Evolutionary conservation across 345 rosid species (phyloP), one percentile per base, ranked within the genome.

Genomic region (Corchorus olitorius): DNA sequence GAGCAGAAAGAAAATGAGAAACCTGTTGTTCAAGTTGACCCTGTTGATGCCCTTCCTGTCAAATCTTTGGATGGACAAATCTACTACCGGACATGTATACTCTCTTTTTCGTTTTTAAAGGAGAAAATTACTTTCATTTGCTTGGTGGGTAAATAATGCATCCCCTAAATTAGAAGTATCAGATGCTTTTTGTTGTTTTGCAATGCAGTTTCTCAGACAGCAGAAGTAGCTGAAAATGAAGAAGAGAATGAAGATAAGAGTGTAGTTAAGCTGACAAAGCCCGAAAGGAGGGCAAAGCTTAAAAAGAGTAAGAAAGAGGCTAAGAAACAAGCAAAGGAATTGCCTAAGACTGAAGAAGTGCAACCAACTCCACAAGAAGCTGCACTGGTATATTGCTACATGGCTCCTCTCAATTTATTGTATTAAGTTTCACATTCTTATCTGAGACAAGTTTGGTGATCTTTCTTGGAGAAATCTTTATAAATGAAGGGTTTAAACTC

Each of bases 41-140:
- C 86, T 60, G 91, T 92, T 49, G 98, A 96, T 76, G 88, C 91
- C 6, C 95, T 96, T 46, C 99, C 99, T 8, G 86, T 96, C 60
- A 94, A 94, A 85, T 85, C 86, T 48, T 84, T 91, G 77, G 97
- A 89, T 74, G 99, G 99, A 54, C 77, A 89, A 60, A 85, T 96
- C 19, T 87, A 86, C 58, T 92, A 84, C 70, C 88, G 92, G 15
- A 87, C 84, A 8, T 64, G 97, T 93, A 86, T 68, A 43, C 63
- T 11, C 37, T 67, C 15, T 27, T 49, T 69, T 22, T 34, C 6
- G 43, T 17, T 74, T 45, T 5, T 19, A 70, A 34, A 2, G 19
- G 10, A 45, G 41, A 4, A 33, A 27, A 54, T 53, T 27, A 41
- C 20, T 74, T 43, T 63, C 27, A 19, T 45, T 53, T 53, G 5